Conservation (phyloP, 2,329 filamentous ascomycete species). For the Parafenestella ontariensis region DNA sequence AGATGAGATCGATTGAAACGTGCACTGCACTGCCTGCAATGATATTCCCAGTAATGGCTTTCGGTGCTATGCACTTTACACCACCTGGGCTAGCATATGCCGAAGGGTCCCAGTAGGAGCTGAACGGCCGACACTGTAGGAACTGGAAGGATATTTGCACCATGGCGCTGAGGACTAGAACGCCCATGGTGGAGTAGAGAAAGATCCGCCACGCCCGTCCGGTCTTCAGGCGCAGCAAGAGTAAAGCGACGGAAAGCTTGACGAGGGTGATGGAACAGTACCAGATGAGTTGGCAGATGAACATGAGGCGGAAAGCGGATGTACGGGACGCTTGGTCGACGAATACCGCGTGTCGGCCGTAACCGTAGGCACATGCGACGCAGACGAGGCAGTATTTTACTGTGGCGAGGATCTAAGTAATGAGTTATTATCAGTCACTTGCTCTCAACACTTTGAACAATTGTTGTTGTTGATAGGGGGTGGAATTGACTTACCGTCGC, state of each 20-base stretch:
- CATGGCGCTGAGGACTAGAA: conserved; percentile 22
- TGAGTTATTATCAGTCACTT: neutral
- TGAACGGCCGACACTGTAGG: conserved; percentile 34
- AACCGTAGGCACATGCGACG: conserved; percentile 25
- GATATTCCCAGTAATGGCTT: conserved; percentile 33
- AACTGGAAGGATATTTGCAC: conserved; percentile 33
- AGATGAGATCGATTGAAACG: conserved; percentile 25
- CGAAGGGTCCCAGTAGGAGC: conserved; percentile 34
- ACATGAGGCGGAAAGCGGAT: conserved; percentile 27
- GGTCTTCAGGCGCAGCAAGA: conserved; percentile 32
- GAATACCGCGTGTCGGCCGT: conserved; percentile 30
- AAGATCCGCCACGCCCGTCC: conserved; percentile 27
- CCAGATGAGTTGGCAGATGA: conserved; percentile 35
- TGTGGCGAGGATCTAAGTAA: conserved; percentile 25
- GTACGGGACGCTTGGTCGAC: conserved; percentile 21
- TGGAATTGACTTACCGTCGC: conserved; percentile 21
- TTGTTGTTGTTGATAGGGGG: neutral
- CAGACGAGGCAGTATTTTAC: conserved; percentile 26
- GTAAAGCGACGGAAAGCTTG: conserved; percentile 31
- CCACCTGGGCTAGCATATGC: conserved; percentile 4
- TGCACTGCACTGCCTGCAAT: conserved; percentile 26
- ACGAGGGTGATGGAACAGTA: conserved; percentile 35
- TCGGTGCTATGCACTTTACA: conserved; percentile 20
- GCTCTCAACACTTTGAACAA: neutral
- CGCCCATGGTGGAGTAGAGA: conserved; percentile 21